Evolutionary conservation across 768 basidiomycete genomes (phyloP).

Genomic region (Candolleomyces efflorescens): DNA sequence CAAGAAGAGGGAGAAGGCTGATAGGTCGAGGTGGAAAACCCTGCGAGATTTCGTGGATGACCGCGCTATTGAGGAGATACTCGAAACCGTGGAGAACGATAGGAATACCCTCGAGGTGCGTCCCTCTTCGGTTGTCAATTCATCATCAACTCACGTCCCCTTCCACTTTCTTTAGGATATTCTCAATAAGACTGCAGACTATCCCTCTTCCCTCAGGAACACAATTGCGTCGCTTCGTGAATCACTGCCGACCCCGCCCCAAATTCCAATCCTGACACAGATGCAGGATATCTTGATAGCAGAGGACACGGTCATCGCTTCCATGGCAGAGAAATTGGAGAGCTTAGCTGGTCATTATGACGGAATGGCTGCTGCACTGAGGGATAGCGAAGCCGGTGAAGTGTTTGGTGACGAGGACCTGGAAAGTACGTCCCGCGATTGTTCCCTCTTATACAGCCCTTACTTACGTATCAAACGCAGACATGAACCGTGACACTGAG

Average conservation of each 20-base stretch:
- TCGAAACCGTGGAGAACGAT: slow-evolving; percentile 72
- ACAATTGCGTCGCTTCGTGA: slow-evolving; percentile 54
- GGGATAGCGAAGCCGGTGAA: slow-evolving; percentile 67
- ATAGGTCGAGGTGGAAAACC: slow-evolving; percentile 71
- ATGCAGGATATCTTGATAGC: slow-evolving; percentile 46
- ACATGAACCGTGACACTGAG: slow-evolving; percentile 77
- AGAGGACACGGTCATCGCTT: slow-evolving; percentile 53
- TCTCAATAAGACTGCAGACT: slow-evolving; percentile 58
- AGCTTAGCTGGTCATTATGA: slow-evolving; percentile 72
- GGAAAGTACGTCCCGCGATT: slow-evolving; percentile 39
- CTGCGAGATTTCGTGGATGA: slow-evolving; percentile 86
- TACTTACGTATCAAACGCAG: slow-evolving; percentile 29
- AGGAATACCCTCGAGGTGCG: slow-evolving; percentile 64
- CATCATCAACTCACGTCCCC: not conserved
- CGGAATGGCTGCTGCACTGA: slow-evolving; percentile 66
- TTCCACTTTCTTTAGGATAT: slow-evolving; percentile 42
- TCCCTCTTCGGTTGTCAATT: slow-evolving; percentile 2
- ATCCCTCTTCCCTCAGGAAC: slow-evolving; percentile 56
- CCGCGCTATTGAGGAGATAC: slow-evolving; percentile 68
- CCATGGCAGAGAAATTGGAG: slow-evolving; percentile 75
- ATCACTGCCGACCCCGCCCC: slow-evolving; percentile 36
- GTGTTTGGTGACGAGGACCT: slow-evolving; percentile 65
- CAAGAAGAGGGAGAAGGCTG: slow-evolving; percentile 25
- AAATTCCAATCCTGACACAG: slow-evolving; percentile 20
- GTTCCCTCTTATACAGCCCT: not conserved